Evolutionary conservation across 1,284 basidiomycete genomes (phyloP).

Genomic region (Coniophora puteana): DNA sequence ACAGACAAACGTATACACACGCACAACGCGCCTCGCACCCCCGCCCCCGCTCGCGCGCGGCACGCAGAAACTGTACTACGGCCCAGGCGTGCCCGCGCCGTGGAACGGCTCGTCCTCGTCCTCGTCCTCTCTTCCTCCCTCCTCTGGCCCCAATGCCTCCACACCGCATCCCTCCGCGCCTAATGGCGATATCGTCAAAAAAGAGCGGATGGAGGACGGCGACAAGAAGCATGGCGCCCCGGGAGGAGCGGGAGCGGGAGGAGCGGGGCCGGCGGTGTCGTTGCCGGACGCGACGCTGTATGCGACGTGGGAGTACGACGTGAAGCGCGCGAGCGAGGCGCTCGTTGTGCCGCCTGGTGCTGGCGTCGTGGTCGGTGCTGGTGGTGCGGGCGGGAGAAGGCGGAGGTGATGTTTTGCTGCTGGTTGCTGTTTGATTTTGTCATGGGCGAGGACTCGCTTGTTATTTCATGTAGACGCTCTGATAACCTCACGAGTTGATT

Average conservation of each 20-base stretch:
- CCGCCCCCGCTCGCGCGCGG: slow-evolving; percentile 58
- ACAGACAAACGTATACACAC: slow-evolving; percentile 50
- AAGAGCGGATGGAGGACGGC: slow-evolving; percentile 26
- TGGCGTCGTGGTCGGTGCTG: too few relatives aligned
- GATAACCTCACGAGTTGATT: too few relatives aligned
- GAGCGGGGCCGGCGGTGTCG: slow-evolving; percentile 31
- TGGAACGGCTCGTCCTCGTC: slow-evolving; percentile 52
- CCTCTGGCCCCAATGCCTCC: too few relatives aligned
- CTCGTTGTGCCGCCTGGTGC: too few relatives aligned
- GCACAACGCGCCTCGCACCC: slow-evolving; percentile 60
- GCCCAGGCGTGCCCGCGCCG: slow-evolving; percentile 55
- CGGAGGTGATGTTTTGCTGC: too few relatives aligned
- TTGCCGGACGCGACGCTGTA: slow-evolving; percentile 67
- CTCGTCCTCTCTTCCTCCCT: too few relatives aligned
- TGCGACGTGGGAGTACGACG: slow-evolving; percentile 75
- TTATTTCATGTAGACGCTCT: too few relatives aligned
- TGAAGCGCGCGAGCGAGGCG: slow-evolving; percentile 58
- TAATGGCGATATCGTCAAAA: slow-evolving; percentile 31
- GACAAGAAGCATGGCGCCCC: slow-evolving; percentile 28
- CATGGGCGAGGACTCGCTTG: too few relatives aligned
- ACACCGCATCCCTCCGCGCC: slow-evolving; percentile 24
- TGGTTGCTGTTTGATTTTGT: too few relatives aligned
- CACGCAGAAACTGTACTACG: slow-evolving; percentile 57
- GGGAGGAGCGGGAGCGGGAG: slow-evolving; percentile 27
- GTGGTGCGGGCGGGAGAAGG: too few relatives aligned